phyloP scores from a whole-genome alignment of 1,284 basidiomycete genomes.

The Moesziomyces globuligerus region DNA sequence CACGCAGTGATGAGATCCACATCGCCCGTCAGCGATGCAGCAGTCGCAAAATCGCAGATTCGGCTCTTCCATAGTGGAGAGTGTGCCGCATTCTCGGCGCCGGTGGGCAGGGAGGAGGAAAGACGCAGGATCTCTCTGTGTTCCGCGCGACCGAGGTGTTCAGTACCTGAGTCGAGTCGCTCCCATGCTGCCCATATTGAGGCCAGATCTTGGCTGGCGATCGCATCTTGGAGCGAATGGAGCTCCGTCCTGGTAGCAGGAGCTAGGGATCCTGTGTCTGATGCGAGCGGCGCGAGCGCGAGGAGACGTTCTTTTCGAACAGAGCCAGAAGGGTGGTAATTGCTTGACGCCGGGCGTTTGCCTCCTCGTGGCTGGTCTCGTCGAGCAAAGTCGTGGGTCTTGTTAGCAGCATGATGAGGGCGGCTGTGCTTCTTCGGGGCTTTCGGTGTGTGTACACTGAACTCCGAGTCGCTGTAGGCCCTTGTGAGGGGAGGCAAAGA shows the following conservation, averaged over 20 bases:
- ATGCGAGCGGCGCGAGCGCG: constrained; percentile 9
- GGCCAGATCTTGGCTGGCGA: constrained; percentile 20
- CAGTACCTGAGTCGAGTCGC: neutral
- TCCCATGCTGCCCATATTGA: constrained; percentile 15
- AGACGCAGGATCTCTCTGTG: constrained; percentile 24
- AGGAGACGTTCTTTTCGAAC: constrained; percentile 10
- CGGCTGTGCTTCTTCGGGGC: constrained; percentile 2
- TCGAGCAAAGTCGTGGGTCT: neutral
- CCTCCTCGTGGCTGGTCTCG: no score
- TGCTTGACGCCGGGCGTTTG: neutral
- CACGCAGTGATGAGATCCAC: constrained; percentile 16
- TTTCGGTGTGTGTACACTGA: constrained; percentile 23
- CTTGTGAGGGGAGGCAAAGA: neutral
- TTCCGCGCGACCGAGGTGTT: constrained; percentile 3
- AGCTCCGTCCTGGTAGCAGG: neutral
- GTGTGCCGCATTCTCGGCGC: neutral
- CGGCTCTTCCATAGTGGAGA: constrained; percentile 7
- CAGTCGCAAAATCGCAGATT: constrained; percentile 9
- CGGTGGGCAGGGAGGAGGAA: constrained; percentile 12
- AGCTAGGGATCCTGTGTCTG: neutral
- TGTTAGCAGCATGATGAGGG: neutral
- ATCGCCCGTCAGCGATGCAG: constrained; percentile 23
- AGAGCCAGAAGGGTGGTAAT: neutral
- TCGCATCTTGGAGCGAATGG: constrained; percentile 10
- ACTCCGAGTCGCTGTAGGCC: constrained; percentile 14